phyloP scores from a whole-genome alignment of 1,284 basidiomycete species.

The Naganishia sp. region DNA sequence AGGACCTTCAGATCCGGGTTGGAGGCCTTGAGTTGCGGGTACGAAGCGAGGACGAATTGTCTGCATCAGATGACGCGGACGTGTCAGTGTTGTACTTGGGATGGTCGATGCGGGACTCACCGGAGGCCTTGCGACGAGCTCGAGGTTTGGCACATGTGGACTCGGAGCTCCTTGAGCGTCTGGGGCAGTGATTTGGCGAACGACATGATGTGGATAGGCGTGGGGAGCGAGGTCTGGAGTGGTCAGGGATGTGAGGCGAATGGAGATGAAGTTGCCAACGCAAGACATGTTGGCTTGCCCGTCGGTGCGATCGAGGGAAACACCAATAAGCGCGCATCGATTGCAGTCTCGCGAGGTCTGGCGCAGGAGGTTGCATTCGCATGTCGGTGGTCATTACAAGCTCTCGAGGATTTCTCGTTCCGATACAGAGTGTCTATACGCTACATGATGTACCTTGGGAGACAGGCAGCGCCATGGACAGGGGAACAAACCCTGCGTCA shows the following conservation, averaged over 20 bases:
- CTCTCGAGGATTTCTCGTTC: too few species aligned
- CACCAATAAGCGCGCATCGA: slow-evolving; percentile 28
- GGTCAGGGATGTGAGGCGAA: too few species aligned
- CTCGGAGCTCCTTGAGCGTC: slow-evolving; percentile 78
- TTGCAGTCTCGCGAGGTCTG: neutral
- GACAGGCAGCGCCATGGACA: too few species aligned
- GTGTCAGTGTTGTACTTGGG: neutral
- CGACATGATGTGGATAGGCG: slow-evolving; percentile 58
- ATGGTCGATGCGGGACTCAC: slow-evolving; percentile 8
- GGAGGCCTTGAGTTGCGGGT: slow-evolving; percentile 78
- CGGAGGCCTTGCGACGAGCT: slow-evolving; percentile 29
- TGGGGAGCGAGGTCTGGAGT: neutral
- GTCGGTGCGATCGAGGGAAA: slow-evolving; percentile 18
- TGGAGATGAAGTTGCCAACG: neutral
- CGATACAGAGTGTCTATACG: too few species aligned
- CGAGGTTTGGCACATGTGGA: slow-evolving; percentile 73
- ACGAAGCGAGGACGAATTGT: slow-evolving; percentile 78
- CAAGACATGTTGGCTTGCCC: neutral
- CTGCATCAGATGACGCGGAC: slow-evolving; percentile 53
- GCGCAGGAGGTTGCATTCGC: neutral
- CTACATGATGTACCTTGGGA: too few species aligned
- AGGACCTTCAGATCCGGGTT: slow-evolving; percentile 88
- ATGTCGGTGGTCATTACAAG: too few species aligned
- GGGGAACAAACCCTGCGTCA: too few species aligned
- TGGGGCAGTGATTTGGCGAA: slow-evolving; percentile 77